A percentile compares a stretch with the other conserved stretches of the same genome.
phyloP scores from a whole-genome alignment of 306 rosid genomes.

The Cucumis cinereus region DNA sequence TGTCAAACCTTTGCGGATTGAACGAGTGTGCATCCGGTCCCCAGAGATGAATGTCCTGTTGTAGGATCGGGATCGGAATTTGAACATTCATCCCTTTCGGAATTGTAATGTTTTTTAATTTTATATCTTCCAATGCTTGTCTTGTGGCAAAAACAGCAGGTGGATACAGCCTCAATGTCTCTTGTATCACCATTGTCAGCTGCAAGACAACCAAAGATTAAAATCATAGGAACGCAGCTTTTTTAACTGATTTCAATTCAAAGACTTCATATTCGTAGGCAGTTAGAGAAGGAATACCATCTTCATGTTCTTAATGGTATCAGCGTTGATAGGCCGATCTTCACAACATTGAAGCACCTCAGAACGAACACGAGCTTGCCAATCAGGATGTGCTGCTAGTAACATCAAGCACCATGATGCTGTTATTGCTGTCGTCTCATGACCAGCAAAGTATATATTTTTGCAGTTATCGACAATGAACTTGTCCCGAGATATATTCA shows the following conservation, averaged over 20 bases:
- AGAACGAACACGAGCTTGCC: conserved; percentile 52
- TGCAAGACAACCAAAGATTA: conserved; percentile 7
- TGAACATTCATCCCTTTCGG: conserved; percentile 50
- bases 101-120: conserved; percentile 25
- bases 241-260: background rate
- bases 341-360: conserved; percentile 59
- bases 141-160: conserved; percentile 26
- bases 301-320: conserved; percentile 46
- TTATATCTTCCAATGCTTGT: conserved; percentile 27
- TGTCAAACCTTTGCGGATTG: conserved; percentile 50
- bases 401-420: conserved; percentile 85
- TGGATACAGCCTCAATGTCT: conserved; percentile 49
- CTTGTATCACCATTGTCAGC: conserved; percentile 70
- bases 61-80: conserved; percentile 37
- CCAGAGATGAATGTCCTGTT: conserved; percentile 39
- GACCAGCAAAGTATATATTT: conserved; percentile 90
- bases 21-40: conserved; percentile 43
- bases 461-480: conserved; percentile 91
- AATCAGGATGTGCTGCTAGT: conserved; percentile 65
- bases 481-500: conserved; percentile 11
- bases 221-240: background rate
- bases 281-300: conserved; percentile 23
- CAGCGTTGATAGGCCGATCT: conserved; percentile 30
- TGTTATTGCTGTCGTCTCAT: conserved; percentile 70
- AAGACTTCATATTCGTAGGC: background rate